Conservation (phyloP, 2,329 filamentous ascomycete genomes). For the Rasamsonia emersonii region DNA sequence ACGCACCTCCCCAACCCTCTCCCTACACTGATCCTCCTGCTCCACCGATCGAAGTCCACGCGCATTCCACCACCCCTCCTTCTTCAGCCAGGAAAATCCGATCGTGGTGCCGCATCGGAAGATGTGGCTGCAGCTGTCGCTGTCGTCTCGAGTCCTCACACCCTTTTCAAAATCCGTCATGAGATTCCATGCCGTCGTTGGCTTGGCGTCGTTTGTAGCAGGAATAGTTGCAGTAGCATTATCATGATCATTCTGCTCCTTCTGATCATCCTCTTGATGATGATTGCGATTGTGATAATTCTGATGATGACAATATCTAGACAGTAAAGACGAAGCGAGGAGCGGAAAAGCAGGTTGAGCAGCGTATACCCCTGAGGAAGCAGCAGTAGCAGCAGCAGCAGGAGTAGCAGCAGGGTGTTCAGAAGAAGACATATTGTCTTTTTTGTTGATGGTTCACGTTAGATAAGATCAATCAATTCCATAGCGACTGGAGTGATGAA, state of each 20-base stretch:
- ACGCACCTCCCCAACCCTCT: slow-evolving; percentile 23
- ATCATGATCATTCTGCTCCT: not conserved
- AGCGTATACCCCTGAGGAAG: slow-evolving; percentile 13
- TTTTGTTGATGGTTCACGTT: no score
- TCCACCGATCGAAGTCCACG: not conserved
- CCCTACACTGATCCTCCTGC: slow-evolving; percentile 15
- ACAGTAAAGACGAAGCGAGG: slow-evolving; percentile 23
- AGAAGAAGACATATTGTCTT: no score
- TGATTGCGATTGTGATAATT: not conserved
- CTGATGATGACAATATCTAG: slow-evolving; percentile 2
- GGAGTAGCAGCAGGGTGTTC: no score
- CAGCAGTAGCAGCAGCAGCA: not conserved
- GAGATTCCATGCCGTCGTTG: slow-evolving; percentile 18
- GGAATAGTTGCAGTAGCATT: not conserved
- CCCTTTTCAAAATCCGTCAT: slow-evolving; percentile 15
- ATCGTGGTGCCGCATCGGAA: slow-evolving; percentile 23
- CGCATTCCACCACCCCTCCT: slow-evolving; percentile 8
- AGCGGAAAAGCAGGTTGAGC: slow-evolving; percentile 22
- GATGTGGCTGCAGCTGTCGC: slow-evolving; percentile 6
- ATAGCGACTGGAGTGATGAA: no score
- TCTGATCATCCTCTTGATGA: not conserved
- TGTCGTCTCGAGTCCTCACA: slow-evolving; percentile 8
- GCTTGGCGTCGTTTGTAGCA: slow-evolving; percentile 1
- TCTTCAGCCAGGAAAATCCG: slow-evolving; percentile 23
- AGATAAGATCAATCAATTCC: no score